These are phyloP conservation scores for Aphanomyces astaci DNA, from an alignment of 352 stramenopile species.

Conservation along the genomic window DNA sequence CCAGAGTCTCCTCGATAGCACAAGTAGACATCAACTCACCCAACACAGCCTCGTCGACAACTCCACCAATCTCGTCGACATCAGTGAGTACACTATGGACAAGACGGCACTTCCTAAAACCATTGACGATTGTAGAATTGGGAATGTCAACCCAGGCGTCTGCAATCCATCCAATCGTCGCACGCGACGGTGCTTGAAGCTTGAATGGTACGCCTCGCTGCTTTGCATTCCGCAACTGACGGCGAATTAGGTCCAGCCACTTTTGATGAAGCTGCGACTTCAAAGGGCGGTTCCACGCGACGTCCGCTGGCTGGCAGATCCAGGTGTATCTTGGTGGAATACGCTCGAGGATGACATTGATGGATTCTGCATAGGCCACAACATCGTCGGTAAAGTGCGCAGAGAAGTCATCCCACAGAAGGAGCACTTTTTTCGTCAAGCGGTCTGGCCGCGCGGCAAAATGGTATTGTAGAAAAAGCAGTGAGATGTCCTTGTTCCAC, in stretches of 20 bases:
- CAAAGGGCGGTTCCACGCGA: constrained; percentile 27
- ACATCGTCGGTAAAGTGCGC: constrained; percentile 31
- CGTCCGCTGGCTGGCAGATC: constrained; percentile 28
- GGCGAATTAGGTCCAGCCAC: not conserved
- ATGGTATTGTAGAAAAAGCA: constrained; percentile 29
- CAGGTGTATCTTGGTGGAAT: constrained; percentile 24
- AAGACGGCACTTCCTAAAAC: constrained; percentile 1
- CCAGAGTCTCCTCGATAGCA: not conserved
- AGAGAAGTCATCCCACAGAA: constrained; percentile 30
- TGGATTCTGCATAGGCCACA: constrained; percentile 20
- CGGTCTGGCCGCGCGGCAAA: constrained; percentile 25
- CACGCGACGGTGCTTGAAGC: not conserved
- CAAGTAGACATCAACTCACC: not conserved
- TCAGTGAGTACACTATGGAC: not conserved
- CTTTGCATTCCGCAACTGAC: constrained; percentile 1
- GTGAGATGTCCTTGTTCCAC: constrained; percentile 27
- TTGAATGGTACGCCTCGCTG: not conserved
- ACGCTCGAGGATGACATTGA: constrained; percentile 27
- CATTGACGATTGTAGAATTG: not conserved
- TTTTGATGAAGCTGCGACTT: constrained; percentile 9
- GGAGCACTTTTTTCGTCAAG: constrained; percentile 21
- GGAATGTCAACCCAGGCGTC: not conserved
- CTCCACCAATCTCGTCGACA: not conserved
- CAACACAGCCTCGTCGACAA: not conserved
- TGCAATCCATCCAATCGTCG: not conserved